Percentiles rank a stretch among this genome's conserved stretches.
phyloP scores from a whole-genome alignment of 148 eudicot genomes.

The Hydrangea macrophylla region DNA sequence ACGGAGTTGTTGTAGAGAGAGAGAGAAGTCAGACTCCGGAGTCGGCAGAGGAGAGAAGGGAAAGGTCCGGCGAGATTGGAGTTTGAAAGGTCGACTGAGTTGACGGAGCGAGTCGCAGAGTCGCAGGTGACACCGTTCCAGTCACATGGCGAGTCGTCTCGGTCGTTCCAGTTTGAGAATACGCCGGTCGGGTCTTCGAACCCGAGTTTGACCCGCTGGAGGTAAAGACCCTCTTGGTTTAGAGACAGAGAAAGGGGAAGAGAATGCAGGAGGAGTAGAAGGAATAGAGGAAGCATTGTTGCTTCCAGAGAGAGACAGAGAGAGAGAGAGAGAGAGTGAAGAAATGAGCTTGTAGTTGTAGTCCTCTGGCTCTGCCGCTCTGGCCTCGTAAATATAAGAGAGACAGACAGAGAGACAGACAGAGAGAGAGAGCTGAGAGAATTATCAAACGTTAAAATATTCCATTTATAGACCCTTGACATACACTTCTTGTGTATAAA shows the following conservation, averaged over 20 bases:
- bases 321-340: not conserved
- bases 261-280: slow-evolving; percentile 16
- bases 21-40: slow-evolving; percentile 33
- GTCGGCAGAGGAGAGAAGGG: slow-evolving; percentile 59
- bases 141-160: slow-evolving; percentile 46
- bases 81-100: slow-evolving; percentile 49
- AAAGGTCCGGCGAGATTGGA: slow-evolving; percentile 54
- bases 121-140: slow-evolving; percentile 65
- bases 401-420: too few relatives aligned
- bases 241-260: slow-evolving; percentile 24
- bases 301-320: not conserved
- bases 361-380: too few relatives aligned
- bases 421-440: not conserved
- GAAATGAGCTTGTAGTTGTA: not conserved
- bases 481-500: too few relatives aligned
- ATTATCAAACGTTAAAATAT: not conserved
- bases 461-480: too few relatives aligned
- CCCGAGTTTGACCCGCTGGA: slow-evolving; percentile 30
- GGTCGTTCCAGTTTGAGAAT: slow-evolving; percentile 42
- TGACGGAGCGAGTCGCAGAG: slow-evolving; percentile 27
- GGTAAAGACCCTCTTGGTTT: slow-evolving; percentile 50
- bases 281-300: slow-evolving; percentile 19
- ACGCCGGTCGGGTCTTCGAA: slow-evolving; percentile 47
- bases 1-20: slow-evolving; percentile 49
- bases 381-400: not conserved